A percentile compares a stretch with the other conserved stretches of the same genome.
phyloP scores from a whole-genome alignment of 1,284 basidiomycete genomes.

The Neolentinus lepideus region DNA sequence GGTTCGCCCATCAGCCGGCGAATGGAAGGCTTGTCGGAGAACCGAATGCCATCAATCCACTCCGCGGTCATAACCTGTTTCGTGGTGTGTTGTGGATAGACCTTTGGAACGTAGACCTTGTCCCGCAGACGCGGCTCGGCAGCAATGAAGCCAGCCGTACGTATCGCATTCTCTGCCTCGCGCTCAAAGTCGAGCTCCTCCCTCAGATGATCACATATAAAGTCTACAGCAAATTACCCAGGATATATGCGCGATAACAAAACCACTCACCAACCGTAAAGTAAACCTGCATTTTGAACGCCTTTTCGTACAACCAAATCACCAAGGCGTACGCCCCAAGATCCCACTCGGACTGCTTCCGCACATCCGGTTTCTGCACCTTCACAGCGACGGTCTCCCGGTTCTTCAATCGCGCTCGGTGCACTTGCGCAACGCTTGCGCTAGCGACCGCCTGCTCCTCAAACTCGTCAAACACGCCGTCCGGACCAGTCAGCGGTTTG shows the following conservation, averaged over 20 bases:
- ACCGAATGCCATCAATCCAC: conserved; percentile 77
- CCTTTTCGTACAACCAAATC: conserved; percentile 70
- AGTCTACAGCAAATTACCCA: conserved; percentile 36
- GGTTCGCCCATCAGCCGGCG: conserved; percentile 50
- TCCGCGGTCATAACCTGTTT: conserved; percentile 80
- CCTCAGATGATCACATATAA: conserved; percentile 75
- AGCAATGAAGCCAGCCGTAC: conserved; percentile 51
- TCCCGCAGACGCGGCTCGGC: conserved; percentile 60
- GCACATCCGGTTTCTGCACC: conserved; percentile 85
- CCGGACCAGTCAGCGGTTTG: conserved; percentile 51
- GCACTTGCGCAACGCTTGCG: conserved; percentile 88
- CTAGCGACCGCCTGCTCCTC: conserved; percentile 72
- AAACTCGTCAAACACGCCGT: conserved; percentile 73
- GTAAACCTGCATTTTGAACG: conserved; percentile 73
- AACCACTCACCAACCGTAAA: conserved; percentile 59
- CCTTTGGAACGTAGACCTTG: conserved; percentile 74
- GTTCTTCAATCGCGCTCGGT: conserved; percentile 59
- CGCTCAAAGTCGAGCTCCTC: conserved; percentile 75
- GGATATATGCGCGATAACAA: neutral
- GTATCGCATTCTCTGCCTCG: conserved; percentile 64
- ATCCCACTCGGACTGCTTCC: conserved; percentile 82
- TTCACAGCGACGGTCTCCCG: conserved; percentile 77
- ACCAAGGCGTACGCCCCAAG: conserved; percentile 55
- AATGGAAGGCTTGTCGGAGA: conserved; percentile 63
- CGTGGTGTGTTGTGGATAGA: conserved; percentile 69